Base-by-base conservation (phyloP, 73 alveolate genomes). In the Paramecium primaurelia region DNA sequence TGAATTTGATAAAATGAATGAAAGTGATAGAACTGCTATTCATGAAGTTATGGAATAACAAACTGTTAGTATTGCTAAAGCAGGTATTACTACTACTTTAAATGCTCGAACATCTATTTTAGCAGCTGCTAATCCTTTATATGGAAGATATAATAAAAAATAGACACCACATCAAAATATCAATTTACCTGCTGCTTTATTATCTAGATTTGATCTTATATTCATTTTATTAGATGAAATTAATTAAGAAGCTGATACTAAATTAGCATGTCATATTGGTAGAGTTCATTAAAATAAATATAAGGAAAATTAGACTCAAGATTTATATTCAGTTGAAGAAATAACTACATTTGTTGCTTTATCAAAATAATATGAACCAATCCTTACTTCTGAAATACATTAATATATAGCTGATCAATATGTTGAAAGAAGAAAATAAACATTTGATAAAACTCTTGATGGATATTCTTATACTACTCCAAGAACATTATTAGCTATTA, bases 1-100 rank as follows among this genome's bases (percentile, higher is more conserved):
- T 95, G 99, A 98, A 97, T 98, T 98, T 92, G 99, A 98, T 95
- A 98, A 98, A 95, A 98, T 98, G 99, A 98, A 98, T 71, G 99
- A 97, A 83, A 69, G 96, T 64, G 99, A 97, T 92, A 96, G 99
- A 93, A 97, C 99, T 6, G 94, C 96, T 80, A 97, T 97, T 86
- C 99, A 95, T 86, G 99, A 98, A 95, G 99, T 98, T 59, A 98
- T 98, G 99, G 99, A 98, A 95, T 98, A 98, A 95, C 97, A 98
- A 93, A 95, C 99, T n/a, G 99, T 98, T 14, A 88, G 98, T 86
- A 98, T 98, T 73, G 99, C 99, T 44, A 98, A 98, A 94, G 99
- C 99, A 12, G 99, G 99, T 59, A 97, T 97, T 44, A 97, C 99
- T 34, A 98, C 99, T 26, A 93, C 99, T 37, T 85, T 98, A 69